Evolutionary conservation across 768 basidiomycete genomes (phyloP).

Genomic region (Auricularia cornea): DNA sequence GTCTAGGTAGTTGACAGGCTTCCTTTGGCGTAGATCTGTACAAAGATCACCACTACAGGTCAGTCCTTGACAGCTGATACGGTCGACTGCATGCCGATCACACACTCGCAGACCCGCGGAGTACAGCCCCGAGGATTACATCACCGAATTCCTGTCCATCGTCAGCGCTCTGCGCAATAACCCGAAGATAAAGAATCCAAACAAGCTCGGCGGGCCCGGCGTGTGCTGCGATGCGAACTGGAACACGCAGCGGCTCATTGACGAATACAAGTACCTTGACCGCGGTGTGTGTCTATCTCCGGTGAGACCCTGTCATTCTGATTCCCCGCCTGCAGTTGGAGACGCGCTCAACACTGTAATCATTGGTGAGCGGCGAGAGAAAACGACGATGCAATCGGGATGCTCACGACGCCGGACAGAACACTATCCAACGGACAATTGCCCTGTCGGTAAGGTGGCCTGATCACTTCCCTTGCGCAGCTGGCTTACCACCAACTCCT

Average conservation of each 20-base stretch:
- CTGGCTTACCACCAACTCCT: too few relatives aligned
- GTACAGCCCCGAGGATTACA: background rate
- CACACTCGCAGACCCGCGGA: background rate
- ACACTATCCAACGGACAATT: background rate
- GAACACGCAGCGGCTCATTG: background rate
- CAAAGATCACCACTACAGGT: background rate
- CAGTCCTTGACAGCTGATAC: background rate
- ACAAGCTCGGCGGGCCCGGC: background rate
- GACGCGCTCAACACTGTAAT: background rate
- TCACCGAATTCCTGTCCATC: background rate
- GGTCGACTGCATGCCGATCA: background rate
- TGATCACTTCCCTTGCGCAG: background rate
- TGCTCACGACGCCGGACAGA: background rate
- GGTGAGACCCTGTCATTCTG: background rate
- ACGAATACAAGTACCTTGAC: background rate
- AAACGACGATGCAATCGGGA: too few relatives aligned
- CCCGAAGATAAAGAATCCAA: background rate
- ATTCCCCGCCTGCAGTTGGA: background rate
- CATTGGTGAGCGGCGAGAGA: background rate
- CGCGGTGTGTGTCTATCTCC: background rate
- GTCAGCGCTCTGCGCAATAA: background rate
- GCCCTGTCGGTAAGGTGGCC: background rate
- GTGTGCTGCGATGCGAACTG: background rate
- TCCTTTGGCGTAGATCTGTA: background rate
- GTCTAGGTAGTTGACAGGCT: too few relatives aligned